phyloP scores from a whole-genome alignment of 371 early-diverging fungal species.

The Dinochytrium kinnereticum region DNA sequence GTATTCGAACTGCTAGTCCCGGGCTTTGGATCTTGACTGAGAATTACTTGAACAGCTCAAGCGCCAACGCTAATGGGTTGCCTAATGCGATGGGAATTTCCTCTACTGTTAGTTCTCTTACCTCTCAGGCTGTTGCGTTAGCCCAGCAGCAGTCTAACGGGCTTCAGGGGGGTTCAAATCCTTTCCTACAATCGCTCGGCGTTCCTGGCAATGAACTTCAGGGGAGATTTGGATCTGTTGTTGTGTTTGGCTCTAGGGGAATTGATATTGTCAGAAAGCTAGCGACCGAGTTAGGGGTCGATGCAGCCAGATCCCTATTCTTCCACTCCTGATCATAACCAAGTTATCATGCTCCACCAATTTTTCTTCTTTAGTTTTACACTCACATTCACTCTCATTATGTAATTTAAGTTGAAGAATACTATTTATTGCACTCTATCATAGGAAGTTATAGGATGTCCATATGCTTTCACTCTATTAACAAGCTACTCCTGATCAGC shows the following conservation, averaged over 20 bases:
- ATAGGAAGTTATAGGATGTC: no score
- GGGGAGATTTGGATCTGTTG: conserved; percentile 3
- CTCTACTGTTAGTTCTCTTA: not conserved
- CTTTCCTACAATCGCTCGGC: not conserved
- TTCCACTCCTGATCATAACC: not conserved
- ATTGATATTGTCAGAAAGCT: not conserved
- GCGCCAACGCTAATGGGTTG: not conserved
- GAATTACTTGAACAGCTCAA: not conserved
- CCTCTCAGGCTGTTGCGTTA: no score
- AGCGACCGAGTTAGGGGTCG: not conserved
- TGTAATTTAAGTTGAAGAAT: not conserved
- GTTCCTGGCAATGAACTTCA: not conserved
- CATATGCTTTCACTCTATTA: no score
- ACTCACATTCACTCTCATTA: not conserved
- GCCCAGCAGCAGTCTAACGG: not conserved
- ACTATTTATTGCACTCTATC: not conserved
- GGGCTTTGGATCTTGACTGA: conserved; percentile 2
- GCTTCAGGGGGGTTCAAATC: not conserved
- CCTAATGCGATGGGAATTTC: not conserved
- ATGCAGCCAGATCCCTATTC: not conserved
- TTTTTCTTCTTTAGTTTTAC: not conserved
- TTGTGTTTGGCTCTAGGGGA: not conserved
- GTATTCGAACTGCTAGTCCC: not conserved
- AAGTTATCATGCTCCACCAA: not conserved
- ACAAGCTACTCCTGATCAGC: no score